Conservation (phyloP, 2,329 filamentous ascomycete species). For the Chaetomium olivaceum region DNA sequence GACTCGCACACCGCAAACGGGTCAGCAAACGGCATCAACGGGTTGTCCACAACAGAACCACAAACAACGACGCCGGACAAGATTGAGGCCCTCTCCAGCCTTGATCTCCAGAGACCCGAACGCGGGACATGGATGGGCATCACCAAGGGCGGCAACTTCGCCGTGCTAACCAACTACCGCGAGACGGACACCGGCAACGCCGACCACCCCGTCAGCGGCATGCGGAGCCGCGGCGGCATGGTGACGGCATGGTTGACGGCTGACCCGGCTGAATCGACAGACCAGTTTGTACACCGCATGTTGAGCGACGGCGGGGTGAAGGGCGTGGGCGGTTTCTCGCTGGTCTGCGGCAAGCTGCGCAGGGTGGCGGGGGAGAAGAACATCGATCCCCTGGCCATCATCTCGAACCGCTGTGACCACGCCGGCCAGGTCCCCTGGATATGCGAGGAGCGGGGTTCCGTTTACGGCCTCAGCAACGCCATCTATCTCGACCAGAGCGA, state of each 20-base stretch:
- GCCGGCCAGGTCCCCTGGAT: constrained; percentile 60
- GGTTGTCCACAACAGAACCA: neutral
- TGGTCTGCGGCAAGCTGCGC: constrained; percentile 63
- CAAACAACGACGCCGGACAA: constrained; percentile 9
- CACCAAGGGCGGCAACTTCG: constrained; percentile 59
- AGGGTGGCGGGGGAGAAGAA: constrained; percentile 27
- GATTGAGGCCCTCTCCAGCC: constrained; percentile 56
- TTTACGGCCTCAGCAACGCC: constrained; percentile 64
- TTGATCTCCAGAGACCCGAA: constrained; percentile 62
- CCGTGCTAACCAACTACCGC: constrained; percentile 67
- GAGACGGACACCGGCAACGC: constrained; percentile 54
- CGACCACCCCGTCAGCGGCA: constrained; percentile 54
- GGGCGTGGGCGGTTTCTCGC: constrained; percentile 66
- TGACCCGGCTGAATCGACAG: constrained; percentile 48
- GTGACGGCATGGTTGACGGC: constrained; percentile 63
- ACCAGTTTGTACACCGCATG: constrained; percentile 54
- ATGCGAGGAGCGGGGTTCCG: constrained; percentile 50
- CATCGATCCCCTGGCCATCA: constrained; percentile 57
- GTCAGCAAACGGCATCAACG: constrained; percentile 14
- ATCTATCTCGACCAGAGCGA: constrained; percentile 53
- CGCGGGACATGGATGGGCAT: constrained; percentile 68
- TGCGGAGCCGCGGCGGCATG: constrained; percentile 62
- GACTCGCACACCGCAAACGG: constrained; percentile 34
- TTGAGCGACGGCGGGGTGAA: constrained; percentile 56
- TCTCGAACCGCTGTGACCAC: constrained; percentile 60